These are phyloP conservation scores for Croton setiger DNA, from an alignment of 441 rosid species.

Conservation along the genomic window DNA sequence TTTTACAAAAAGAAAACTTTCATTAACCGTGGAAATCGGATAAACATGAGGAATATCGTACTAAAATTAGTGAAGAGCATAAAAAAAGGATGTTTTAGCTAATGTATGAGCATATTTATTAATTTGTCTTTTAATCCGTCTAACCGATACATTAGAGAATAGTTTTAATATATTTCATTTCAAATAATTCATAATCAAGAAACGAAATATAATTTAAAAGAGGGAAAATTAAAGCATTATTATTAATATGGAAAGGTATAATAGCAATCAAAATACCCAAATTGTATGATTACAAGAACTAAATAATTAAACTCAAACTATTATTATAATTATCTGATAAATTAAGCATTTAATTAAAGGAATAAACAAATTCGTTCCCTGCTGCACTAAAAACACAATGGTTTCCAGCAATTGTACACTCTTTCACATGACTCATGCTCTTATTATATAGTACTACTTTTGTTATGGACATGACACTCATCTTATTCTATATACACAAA, in stretches of 20 bases:
- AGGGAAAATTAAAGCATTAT: too few species aligned
- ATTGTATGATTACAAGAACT: conserved; percentile 2
- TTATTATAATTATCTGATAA: background rate
- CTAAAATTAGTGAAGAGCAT: too few species aligned
- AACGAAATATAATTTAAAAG: conserved; percentile 9
- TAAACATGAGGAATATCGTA: too few species aligned
- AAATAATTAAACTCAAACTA: conserved; percentile 12
- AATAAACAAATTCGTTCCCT: background rate
- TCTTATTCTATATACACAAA: conserved; percentile 18
- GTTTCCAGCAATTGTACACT: conserved; percentile 11
- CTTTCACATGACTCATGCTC: conserved; percentile 22
- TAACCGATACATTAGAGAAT: too few species aligned
- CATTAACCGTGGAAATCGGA: too few species aligned
- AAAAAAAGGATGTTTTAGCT: too few species aligned
- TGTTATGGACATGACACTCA: conserved; percentile 19
- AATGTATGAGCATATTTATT: too few species aligned
- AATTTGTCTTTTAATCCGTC: too few species aligned
- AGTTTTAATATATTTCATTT: background rate
- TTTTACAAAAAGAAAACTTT: too few species aligned
- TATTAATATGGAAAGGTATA: too few species aligned
- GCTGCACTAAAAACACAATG: conserved; percentile 21
- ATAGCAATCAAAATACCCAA: too few species aligned
- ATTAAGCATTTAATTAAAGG: background rate
- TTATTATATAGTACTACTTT: conserved; percentile 19
- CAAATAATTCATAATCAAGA: conserved; percentile 5